Conservation (phyloP, 2,329 filamentous ascomycete genomes). For the Pezicula radicicola region DNA sequence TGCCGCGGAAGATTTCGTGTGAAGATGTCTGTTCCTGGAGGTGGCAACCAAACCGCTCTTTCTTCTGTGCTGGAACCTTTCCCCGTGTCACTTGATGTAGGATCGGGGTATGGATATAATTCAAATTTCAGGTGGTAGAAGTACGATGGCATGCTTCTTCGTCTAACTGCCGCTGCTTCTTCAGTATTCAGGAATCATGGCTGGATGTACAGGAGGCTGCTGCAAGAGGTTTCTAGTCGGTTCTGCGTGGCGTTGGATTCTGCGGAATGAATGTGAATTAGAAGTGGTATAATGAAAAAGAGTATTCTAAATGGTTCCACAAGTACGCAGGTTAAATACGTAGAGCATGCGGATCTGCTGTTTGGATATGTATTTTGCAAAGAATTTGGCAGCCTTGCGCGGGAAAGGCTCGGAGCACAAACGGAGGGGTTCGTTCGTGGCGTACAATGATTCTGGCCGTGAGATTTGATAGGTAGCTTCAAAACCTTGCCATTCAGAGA, state of each 20-base stretch:
- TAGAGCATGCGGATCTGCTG: background rate
- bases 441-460: background rate
- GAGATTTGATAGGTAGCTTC: background rate
- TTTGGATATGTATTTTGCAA: background rate
- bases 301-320: background rate
- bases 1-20: slow-evolving; percentile 19
- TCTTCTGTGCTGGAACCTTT: slow-evolving; percentile 7
- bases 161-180: background rate
- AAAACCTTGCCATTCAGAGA: background rate
- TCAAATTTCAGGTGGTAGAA: slow-evolving; percentile 67
- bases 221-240: slow-evolving; percentile 6
- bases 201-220: background rate
- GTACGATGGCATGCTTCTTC: slow-evolving; percentile 37
- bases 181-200: background rate
- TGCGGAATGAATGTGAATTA: background rate
- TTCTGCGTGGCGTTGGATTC: slow-evolving; percentile 7
- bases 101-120: slow-evolving; percentile 42
- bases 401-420: background rate
- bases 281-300: background rate
- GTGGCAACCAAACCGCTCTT: slow-evolving; percentile 47
- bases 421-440: background rate
- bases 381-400: background rate
- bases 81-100: background rate
- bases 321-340: background rate
- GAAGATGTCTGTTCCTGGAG: slow-evolving; percentile 42